Evolutionary conservation across 140 eudicot genomes (phyloP), one percentile per base, ranked within the genome.

Genomic region (Stevia rebaudiana): DNA sequence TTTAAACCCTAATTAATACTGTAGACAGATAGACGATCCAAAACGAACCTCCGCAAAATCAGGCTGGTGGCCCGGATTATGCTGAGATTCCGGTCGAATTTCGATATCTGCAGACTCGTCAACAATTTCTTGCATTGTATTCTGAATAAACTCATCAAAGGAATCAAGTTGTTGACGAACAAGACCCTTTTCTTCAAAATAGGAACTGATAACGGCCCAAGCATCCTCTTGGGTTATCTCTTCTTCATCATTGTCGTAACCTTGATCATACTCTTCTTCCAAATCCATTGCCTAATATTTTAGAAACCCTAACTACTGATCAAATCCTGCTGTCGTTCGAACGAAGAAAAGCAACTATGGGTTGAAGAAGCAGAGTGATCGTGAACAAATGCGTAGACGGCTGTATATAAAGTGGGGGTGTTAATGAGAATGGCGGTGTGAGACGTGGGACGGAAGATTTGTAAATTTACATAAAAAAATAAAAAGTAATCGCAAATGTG

Each of bases 81-180:
- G 97, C 95, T 92, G 99, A 7, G 91, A 78, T 68, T 92, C 95
- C 22, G 97, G 99, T 17, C 97, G 87, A 75, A 88, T 88, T 84
- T 92, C 99, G 36, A 88, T 88, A 52, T 92, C 97, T 0, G 90
- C 94, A 11, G 95, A 81, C 56, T 92, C 95, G 17, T 92, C 99
- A 11, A 92, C 97, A 8, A 88, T 88, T 63, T 92, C 99, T 17
- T 92, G 99, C 99, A 88, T 88, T 6, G 96, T 88, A 18, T 92
- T 92, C 67, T 88, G 95, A n/a, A 92, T 92, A 21, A 92, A 92
- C 77, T 92, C 97, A 17, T 92, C 99, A 40, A 92, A 85, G 0
- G 99, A 92, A 33, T 92, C 97, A 2, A 92, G 84, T 52, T 92
- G 99, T 53, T 88, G 95, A 18, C 99, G 77, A 28, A 92, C 97